Evolutionary conservation across 2,329 filamentous ascomycete species (phyloP), one percentile per base, ranked within the genome.

Genomic region (Cordyceps farinosa): DNA sequence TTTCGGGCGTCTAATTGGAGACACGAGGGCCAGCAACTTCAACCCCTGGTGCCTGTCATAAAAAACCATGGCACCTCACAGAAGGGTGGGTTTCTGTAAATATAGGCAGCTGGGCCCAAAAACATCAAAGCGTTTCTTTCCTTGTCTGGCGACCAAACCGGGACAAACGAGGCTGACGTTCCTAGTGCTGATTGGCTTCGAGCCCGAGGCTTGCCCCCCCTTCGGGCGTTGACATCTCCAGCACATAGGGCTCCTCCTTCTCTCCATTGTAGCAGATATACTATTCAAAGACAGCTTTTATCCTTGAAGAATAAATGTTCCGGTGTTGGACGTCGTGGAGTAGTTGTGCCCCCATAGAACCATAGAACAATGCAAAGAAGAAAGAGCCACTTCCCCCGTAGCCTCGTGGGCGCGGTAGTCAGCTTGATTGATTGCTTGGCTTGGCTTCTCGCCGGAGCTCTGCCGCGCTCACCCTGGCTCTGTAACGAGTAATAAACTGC

Each of bases 101-200:
- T 34, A 34, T 11, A 30, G 30, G 5, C 30, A 27, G 8, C 30
- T 11, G 29, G 15, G 17, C 22, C 22, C 22, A 22, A 9, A 42
- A 60, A 44, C 27, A 60, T 51, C 47, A 51, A 60, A 52, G 47
- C 45, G 47, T 36, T 36, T 22, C 15, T 40, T 36, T 44, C 22
- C 15, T 15, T 32, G 34, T 11, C 13, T 40, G 13, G 3, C 15
- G 38, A 30, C 8, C 15, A 36, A 30, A 27, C 36, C 34, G 38
- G 52, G 36, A 55, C 38, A 42, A n/a, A 42, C 36, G 52, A 55
- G 36, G 52, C 52, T 44, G 52, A 42, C 30, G 10, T 11, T 29
- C 27, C 15, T 32, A 44, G 36, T 32, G 36, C 27, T 55, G 52
- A 55, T 55, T 55, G 52, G 52, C 52, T 55, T 55, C 10, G 15